Evolutionary conservation across 345 rosid genomes (phyloP).

Genomic region (Erodium maritimum): DNA sequence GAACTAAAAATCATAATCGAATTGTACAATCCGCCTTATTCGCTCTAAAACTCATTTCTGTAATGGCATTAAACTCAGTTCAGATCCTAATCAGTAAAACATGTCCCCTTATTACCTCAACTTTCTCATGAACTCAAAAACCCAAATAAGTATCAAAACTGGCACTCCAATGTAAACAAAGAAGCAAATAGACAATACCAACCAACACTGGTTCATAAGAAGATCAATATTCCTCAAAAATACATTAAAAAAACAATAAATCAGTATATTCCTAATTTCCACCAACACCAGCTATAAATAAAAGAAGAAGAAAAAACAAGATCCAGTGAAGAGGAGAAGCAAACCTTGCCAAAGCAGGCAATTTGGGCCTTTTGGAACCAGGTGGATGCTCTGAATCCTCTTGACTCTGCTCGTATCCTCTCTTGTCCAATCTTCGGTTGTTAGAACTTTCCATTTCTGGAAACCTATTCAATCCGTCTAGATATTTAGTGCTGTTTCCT

Average conservation of each 20-base stretch:
- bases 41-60: background rate
- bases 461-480: slow-evolving; percentile 9
- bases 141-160: background rate
- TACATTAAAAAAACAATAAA: background rate
- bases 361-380: slow-evolving; percentile 57
- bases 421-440: slow-evolving; percentile 25
- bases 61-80: background rate
- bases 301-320: background rate
- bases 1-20: background rate
- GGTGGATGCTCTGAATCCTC: slow-evolving; percentile 31
- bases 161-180: background rate
- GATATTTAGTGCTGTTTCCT: background rate
- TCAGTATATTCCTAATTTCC: too few relatives aligned
- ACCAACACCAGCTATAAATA: background rate
- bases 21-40: background rate
- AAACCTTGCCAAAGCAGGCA: slow-evolving; percentile 85
- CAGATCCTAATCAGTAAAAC: background rate
- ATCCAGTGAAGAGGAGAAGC: background rate
- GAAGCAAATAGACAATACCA: background rate
- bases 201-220: background rate
- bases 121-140: background rate
- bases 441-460: slow-evolving; percentile 53
- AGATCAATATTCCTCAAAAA: too few relatives aligned
- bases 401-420: slow-evolving; percentile 43
- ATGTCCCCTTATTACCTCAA: too few relatives aligned